Evolutionary conservation across 108 stramenopile genomes (phyloP).

Genomic region (Skeletonema marinoi): DNA sequence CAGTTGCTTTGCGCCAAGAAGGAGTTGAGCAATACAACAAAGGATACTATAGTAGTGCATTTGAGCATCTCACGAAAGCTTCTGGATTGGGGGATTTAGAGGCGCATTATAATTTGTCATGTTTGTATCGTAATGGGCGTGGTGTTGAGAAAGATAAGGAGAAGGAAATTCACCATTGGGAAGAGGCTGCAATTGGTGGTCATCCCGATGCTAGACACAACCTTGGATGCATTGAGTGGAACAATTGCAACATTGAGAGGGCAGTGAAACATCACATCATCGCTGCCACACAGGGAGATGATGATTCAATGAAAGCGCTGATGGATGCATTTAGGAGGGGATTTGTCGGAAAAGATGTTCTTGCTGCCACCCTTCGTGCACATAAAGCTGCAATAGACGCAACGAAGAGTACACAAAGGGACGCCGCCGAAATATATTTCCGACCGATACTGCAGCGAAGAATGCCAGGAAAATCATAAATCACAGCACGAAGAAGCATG

Average conservation of each 20-base stretch:
- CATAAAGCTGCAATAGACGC: conserved; percentile 4
- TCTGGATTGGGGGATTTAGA: background rate
- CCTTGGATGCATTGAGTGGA: background rate
- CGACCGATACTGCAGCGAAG: no score
- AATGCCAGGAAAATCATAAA: no score
- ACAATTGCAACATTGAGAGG: background rate
- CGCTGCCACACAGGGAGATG: background rate
- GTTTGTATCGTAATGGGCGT: no score
- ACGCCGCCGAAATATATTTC: background rate
- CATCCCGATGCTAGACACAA: background rate
- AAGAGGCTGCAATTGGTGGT: background rate
- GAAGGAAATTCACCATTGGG: no score
- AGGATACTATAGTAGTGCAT: background rate
- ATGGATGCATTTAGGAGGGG: background rate
- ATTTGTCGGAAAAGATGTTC: background rate
- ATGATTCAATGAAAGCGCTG: background rate
- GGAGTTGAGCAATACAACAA: background rate
- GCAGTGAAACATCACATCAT: conserved; percentile 13
- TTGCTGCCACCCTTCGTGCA: background rate
- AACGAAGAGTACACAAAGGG: conserved; percentile 1
- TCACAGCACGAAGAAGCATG: background rate
- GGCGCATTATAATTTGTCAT: background rate
- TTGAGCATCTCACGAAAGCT: background rate
- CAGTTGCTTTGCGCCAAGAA: background rate
- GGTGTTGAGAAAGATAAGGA: no score